Base-by-base conservation (phyloP, 2,329 filamentous ascomycete species). In the Fusarium zealandicum region DNA sequence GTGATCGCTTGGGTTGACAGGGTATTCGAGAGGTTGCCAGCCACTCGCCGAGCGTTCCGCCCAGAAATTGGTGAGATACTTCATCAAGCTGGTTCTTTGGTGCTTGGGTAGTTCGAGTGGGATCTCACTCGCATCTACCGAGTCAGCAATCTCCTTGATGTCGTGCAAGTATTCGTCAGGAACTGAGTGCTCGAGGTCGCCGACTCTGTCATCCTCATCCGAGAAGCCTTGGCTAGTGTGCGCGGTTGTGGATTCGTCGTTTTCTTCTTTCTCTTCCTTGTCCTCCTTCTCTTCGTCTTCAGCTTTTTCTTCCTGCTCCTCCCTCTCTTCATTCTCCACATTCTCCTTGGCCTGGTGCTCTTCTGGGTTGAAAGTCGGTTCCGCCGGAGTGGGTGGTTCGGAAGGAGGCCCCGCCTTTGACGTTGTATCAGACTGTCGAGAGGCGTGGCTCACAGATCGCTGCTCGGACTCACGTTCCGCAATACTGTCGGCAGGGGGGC, bases 41-140 rank as follows among this genome's bases (percentile, higher is more conserved):
- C 93, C 93, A 72, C 92, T 97, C 18, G 96, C 92, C 40, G 95
- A 98, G 46, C 95, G 86, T 74, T 99, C 96, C 3, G 95, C 96
- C 95, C 95, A 99, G 73, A 99, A 99, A 68, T 93, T 97, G 13
- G 92, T 95, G 38, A 99, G 81, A 78, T 97, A 92, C 70, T 96
- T 96, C 85, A 99, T 89, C 61, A 98, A 79, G 38, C 92, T 97
- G 51, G 87, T 93, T 73, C 93, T 95, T 70, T 97, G 92, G 69
- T 98, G 92, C 68, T 92, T 96, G 1, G 92, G 92, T 11, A 99
- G 81, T 64, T 96, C 92, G 9, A 90, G 75, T 1, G 83, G 81
- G 18, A 86, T 81, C 45, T 87, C 85, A 64, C 77, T 84, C 4
- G 81, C 81, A 62, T 86, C 88, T 57, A 87, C 79, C 55, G 83